A percentile compares a stretch with the other conserved stretches of the same genome.
Evolutionary conservation across 768 basidiomycete genomes (phyloP).

Genomic region (Ramaria rubella): DNA sequence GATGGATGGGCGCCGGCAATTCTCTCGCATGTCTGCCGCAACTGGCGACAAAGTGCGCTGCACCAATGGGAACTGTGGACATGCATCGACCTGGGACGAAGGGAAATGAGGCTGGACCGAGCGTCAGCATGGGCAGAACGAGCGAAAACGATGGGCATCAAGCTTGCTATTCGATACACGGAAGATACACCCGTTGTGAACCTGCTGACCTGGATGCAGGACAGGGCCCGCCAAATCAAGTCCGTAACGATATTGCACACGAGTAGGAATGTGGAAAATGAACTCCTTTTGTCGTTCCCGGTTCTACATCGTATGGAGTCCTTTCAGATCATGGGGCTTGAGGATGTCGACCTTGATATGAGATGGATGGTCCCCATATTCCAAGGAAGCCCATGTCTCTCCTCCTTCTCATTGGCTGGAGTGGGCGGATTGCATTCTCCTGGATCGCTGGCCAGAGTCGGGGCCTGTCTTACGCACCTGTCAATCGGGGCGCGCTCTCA

Average conservation of each 20-base stretch:
- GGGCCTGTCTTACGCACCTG: background rate
- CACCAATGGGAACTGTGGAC: background rate
- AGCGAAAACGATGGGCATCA: background rate
- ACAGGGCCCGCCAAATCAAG: background rate
- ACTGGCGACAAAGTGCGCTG: background rate
- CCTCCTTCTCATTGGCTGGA: background rate
- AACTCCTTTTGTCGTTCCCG: background rate
- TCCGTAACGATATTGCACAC: background rate
- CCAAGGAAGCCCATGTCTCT: background rate
- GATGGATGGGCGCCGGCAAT: background rate
- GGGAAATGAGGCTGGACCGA: background rate
- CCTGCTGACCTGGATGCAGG: background rate
- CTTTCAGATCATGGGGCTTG: background rate
- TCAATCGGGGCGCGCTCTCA: constrained; percentile 1
- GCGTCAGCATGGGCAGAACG: background rate
- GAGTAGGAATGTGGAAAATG: background rate
- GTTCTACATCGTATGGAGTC: background rate
- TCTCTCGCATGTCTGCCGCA: constrained; percentile 4
- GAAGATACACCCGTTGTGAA: background rate
- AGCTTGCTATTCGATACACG: background rate
- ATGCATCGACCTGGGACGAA: background rate
- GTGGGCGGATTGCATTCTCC: background rate
- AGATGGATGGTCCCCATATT: background rate
- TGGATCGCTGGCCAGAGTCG: background rate
- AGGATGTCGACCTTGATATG: background rate